Conservation (phyloP, 2,329 filamentous ascomycete species). For the Paraphoma sp. region DNA sequence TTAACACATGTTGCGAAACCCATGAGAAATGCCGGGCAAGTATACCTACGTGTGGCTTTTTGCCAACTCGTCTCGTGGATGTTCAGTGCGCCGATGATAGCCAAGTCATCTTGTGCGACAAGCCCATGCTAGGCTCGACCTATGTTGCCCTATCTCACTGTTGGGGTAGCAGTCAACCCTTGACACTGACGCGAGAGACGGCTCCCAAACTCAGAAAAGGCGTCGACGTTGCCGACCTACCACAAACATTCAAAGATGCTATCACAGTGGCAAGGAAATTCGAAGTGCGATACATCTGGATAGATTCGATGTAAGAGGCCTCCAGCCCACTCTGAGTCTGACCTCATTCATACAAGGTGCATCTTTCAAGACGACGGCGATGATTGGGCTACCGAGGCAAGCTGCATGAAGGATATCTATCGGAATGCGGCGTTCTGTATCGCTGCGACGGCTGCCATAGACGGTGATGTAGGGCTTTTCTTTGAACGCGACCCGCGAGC, state of each 20-base stretch:
- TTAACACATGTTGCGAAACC: too few species aligned
- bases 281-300: constrained; percentile 28
- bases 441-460: constrained; percentile 4
- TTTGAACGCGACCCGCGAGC: neutral
- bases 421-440: constrained; percentile 1
- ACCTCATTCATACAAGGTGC: neutral
- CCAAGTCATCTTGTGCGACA: neutral
- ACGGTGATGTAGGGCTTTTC: constrained; percentile 1
- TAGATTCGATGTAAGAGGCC: constrained; percentile 21
- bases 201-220: neutral
- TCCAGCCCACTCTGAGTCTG: too few species aligned
- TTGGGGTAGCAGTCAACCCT: neutral
- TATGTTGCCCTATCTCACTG: constrained; percentile 1
- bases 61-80: neutral
- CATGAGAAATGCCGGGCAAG: too few species aligned
- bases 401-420: constrained; percentile 8
- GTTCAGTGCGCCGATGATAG: neutral
- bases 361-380: constrained; percentile 16
- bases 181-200: constrained; percentile 1
- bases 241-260: constrained; percentile 29
- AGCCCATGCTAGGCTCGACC: neutral
- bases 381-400: constrained; percentile 8
- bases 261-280: constrained; percentile 20
- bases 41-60: too few species aligned
- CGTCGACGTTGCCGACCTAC: constrained; percentile 15